Conservation (phyloP, 495 filamentous ascomycete species). For the Aspergillus bridgeri region DNA sequence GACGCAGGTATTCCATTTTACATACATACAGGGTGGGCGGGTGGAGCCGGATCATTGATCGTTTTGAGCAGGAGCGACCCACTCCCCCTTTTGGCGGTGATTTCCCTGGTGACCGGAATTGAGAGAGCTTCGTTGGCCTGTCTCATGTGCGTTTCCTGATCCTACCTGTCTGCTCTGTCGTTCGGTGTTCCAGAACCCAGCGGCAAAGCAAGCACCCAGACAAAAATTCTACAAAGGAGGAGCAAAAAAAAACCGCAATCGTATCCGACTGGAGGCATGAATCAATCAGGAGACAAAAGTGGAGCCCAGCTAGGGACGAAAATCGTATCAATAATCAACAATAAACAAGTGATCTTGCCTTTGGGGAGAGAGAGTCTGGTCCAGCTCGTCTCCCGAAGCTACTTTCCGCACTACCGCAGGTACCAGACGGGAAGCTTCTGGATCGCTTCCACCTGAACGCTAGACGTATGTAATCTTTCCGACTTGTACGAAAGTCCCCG, state of each 20-base stretch:
- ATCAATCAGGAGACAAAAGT: constrained; percentile 17
- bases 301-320: constrained; percentile 6
- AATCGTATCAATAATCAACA: constrained; percentile 18
- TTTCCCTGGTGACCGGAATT: constrained; percentile 15
- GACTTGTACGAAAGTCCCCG: not conserved
- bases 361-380: too few relatives aligned
- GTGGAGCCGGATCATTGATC: constrained; percentile 24
- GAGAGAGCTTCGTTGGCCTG: too few relatives aligned
- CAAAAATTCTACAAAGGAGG: constrained; percentile 5
- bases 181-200: not conserved
- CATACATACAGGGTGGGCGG: not conserved
- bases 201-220: not conserved
- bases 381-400: constrained; percentile 18
- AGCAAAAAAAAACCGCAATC: not conserved
- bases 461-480: not conserved
- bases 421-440: constrained; percentile 11
- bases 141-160: not conserved
- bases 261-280: not conserved
- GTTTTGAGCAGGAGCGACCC: constrained; percentile 10
- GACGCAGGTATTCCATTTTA: too few relatives aligned
- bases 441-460: constrained; percentile 13
- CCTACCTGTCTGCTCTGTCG: not conserved
- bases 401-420: constrained; percentile 14
- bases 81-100: constrained; percentile 18
- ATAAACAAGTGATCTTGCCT: constrained; percentile 13